Conservation (phyloP, 306 rosid genomes). For the Acacia crassicarpa region DNA sequence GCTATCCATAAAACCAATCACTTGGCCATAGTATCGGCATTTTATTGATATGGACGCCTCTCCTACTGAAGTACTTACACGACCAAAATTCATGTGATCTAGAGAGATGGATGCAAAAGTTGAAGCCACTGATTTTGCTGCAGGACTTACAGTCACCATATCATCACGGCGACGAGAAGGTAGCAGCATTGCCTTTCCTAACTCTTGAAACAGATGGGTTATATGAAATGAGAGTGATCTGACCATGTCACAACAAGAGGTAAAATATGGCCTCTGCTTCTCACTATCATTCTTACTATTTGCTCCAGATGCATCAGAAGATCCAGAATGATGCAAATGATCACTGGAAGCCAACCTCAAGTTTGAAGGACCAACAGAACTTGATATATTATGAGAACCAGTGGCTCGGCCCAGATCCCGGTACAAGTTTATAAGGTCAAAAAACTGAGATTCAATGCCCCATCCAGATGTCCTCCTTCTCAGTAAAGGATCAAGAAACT, state of each 20-base stretch:
- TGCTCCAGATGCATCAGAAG: slow-evolving; percentile 61
- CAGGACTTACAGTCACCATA: slow-evolving; percentile 74
- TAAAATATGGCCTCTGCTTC: slow-evolving; percentile 72
- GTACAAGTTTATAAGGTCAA: slow-evolving; percentile 85
- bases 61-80: slow-evolving; percentile 57
- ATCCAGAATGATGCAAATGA: slow-evolving; percentile 57
- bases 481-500: slow-evolving; percentile 86
- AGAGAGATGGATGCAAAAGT: slow-evolving; percentile 74
- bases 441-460: slow-evolving; percentile 95
- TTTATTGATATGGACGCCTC: slow-evolving; percentile 84
- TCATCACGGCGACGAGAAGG: slow-evolving; percentile 99
- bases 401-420: slow-evolving; percentile 90
- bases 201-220: slow-evolving; percentile 94
- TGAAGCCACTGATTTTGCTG: slow-evolving; percentile 86
- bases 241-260: slow-evolving; percentile 89
- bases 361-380: slow-evolving; percentile 53
- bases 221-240: slow-evolving; percentile 93
- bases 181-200: slow-evolving; percentile 89
- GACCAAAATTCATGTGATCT: slow-evolving; percentile 90
- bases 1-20: slow-evolving; percentile 84
- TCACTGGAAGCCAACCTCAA: slow-evolving; percentile 55
- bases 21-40: slow-evolving; percentile 95
- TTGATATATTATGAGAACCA: slow-evolving; percentile 64
- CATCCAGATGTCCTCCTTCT: slow-evolving; percentile 90
- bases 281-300: slow-evolving; percentile 64